Evolutionary conservation across 805 yeast genomes (phyloP), one percentile per base, ranked within the genome.

Genomic region (Barnettozyma vustinii): DNA sequence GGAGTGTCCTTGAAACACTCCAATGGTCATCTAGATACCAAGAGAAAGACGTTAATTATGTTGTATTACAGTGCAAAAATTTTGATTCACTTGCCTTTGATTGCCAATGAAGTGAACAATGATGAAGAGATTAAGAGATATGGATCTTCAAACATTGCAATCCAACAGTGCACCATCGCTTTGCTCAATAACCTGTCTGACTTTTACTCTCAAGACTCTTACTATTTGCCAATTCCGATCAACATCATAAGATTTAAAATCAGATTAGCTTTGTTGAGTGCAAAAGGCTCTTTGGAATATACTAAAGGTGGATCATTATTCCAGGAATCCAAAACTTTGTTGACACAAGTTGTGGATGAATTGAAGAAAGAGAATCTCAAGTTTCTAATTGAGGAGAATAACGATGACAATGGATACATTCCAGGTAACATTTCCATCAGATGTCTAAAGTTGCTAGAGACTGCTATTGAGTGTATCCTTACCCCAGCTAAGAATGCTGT

Each of bases 221-320:
- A 67, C 45, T 70, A 77, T 40, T 60, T 84, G 9, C 85, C 91
- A 0, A 62, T 84, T 12, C 91, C 94, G 0, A 62, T 83, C 42
- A 84, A 83, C 54, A 65, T 79, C 9, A 70, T 85, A 0, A 65
- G 89, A 52, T 80, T 83, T 52, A 80, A 77, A 57, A 80, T 87
- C 2, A 69, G 89, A 43, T 74, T 83, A 53, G 73, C 85, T 0
- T 68, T 86, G 27, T 57, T 84, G 42, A 84, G 83, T 25, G 88
- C 90, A 0, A 79, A 80, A 53, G 90, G 95, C 15, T 79, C 89
- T 0, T 69, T 90, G 48, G 96, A 89, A 53, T 88, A 87, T 61
- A 81, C 87, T 2, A 80, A 87, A 61, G 89, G 90, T 36, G 96
- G 96, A 0, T 82, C 92, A 1, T 66, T 89, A 47, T 81, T 83